Base-by-base conservation (phyloP, 2,329 filamentous ascomycete genomes). In the Fusarium sp. region DNA sequence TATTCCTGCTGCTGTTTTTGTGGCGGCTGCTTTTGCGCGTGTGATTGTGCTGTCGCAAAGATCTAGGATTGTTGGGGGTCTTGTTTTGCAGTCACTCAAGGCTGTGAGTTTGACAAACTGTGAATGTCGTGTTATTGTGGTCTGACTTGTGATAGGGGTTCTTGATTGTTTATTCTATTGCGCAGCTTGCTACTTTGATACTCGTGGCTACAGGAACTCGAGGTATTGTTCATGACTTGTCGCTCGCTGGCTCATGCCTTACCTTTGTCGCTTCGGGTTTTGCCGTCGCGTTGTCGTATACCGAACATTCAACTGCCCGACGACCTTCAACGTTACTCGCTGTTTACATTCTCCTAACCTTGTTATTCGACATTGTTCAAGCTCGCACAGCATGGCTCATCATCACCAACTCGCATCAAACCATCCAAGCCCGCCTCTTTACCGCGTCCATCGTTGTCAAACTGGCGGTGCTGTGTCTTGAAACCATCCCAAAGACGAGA, bases 331-430 rank as follows among this genome's bases (percentile, higher is more conserved):
- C 84, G 0, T 62, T 88, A 4, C 76, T 89, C 14, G 82, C 77
- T 18, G 69, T 76, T 13, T 88, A 85, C 59, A 69, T 88, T 5
- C 71, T 84, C 11, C 41, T 87, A 4, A 85, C 84, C 2, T 71
- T 86, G 0, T 73, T 88, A 2, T 81, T 88, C 27, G 87, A 89
- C 41, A 75, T 82, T 4, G 81, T 82, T 0, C 84, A 85, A 67
- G 78, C 80, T 0, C 80, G 87, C 10, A 88, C 86, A 0, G 69
- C 85, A 4, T 88, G 84, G 81, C 79, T 88, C 35, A 69, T 78
- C 52, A 75, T 75, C 58, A 37, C 52, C 10, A 74, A 54, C 8
- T 57, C 65, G 7, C 61, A 70, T 0, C 71, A 78, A 22, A 68
- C 62, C 7, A 67, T 69, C 9, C 68, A 79, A 5, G 77, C 81